phyloP scores from a whole-genome alignment of 805 yeast species.

The Candida sanyiensis region DNA sequence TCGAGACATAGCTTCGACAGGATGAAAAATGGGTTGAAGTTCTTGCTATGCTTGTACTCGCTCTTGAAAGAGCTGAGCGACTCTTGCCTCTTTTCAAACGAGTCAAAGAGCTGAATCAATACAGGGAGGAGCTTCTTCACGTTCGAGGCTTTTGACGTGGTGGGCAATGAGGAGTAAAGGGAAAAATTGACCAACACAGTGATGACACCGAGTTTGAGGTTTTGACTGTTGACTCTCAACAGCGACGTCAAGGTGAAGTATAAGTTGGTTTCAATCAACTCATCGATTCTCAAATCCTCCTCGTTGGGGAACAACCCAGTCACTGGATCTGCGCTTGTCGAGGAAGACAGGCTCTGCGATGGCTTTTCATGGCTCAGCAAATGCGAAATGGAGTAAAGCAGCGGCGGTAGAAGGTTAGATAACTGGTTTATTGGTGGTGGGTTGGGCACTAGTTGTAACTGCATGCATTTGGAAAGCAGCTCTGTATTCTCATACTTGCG shows the following conservation, averaged over 20 bases:
- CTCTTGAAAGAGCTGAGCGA: conserved; percentile 16
- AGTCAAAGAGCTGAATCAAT: conserved; percentile 20
- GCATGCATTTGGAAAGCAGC: conserved; percentile 14
- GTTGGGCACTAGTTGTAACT: conserved; percentile 14
- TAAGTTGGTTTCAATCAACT: conserved; percentile 11
- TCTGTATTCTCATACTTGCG: conserved; percentile 4
- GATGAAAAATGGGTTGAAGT: conserved; percentile 29
- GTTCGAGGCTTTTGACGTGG: conserved; percentile 10
- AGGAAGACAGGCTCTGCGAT: conserved; percentile 3
- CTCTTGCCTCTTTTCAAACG: conserved; percentile 12
- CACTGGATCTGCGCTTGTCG: conserved; percentile 1
- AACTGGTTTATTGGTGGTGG: conserved; percentile 15
- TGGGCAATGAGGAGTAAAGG: conserved; percentile 13
- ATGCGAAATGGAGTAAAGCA: conserved; percentile 20
- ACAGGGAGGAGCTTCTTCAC: conserved; percentile 21
- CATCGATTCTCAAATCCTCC: conserved; percentile 15
- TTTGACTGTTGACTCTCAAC: conserved; percentile 19
- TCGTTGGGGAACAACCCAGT: conserved; percentile 4
- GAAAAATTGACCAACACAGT: conserved; percentile 19
- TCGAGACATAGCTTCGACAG: conserved; percentile 30
- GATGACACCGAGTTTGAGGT: conserved; percentile 20
- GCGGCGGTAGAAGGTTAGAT: conserved; percentile 18
- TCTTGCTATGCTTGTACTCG: conserved; percentile 16
- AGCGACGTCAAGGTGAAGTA: conserved; percentile 21
- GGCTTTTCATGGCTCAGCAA: conserved; percentile 14